Evolutionary conservation across 1,139 yeast species (phyloP).

Genomic region (Yamadazyma dendronema): DNA sequence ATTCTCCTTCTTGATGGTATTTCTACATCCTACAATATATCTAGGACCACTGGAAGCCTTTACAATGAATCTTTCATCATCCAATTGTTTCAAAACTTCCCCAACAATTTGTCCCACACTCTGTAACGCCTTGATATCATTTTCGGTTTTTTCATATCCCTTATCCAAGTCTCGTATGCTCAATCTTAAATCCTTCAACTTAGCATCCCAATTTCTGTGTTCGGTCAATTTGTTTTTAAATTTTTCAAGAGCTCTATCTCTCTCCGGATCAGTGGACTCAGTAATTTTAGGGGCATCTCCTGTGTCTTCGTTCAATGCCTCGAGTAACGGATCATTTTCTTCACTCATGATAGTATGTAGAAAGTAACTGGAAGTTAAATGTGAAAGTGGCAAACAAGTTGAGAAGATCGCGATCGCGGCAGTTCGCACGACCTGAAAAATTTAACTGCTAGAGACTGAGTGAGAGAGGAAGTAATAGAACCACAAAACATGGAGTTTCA

Average conservation of each 20-base stretch:
- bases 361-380: too few species aligned
- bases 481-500: constrained; percentile 72
- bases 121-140: constrained; percentile 94
- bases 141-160: constrained; percentile 90
- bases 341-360: constrained; percentile 12
- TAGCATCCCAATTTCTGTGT: constrained; percentile 93
- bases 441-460: too few species aligned
- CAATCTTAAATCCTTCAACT: constrained; percentile 79
- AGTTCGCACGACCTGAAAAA: too few species aligned
- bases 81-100: constrained; percentile 93
- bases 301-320: constrained; percentile 17
- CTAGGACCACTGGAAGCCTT: constrained; percentile 98
- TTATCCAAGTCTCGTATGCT: constrained; percentile 82
- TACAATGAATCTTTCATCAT: constrained; percentile 92
- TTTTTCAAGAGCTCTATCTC: constrained; percentile 74
- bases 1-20: constrained; percentile 79
- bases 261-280: constrained; percentile 55
- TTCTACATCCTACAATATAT: constrained; percentile 95
- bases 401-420: background rate
- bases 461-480: too few species aligned
- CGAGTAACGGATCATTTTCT: constrained; percentile 20
- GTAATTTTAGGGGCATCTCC: constrained; percentile 1
- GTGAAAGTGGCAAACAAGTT: constrained; percentile 8
- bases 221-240: constrained; percentile 86
- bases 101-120: constrained; percentile 98